Conservation (phyloP, 441 rosid genomes). For the Cnidoscolus chayamansa region DNA sequence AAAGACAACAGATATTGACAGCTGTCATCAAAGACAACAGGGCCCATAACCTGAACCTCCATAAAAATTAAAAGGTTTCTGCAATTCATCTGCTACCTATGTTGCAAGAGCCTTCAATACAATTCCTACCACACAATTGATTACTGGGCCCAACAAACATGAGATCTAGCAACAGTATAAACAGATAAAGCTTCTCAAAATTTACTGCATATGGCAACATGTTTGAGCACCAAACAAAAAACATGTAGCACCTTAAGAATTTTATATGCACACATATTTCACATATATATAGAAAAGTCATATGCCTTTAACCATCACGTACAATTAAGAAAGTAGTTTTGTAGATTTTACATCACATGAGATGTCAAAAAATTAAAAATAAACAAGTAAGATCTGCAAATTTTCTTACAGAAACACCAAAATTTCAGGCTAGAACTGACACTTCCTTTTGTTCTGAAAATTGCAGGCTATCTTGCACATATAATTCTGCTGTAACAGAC, state of each 20-base stretch:
- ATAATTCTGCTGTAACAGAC: slow-evolving; percentile 4
- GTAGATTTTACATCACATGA: not conserved
- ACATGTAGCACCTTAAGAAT: not conserved
- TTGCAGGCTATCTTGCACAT: slow-evolving; percentile 6
- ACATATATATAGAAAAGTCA: not conserved
- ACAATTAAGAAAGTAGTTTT: not conserved
- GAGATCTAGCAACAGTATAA: slow-evolving; percentile 11
- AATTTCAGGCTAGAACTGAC: slow-evolving; percentile 9
- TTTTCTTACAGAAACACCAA: not conserved
- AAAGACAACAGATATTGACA: slow-evolving; percentile 19
- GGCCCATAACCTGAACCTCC: slow-evolving; percentile 34
- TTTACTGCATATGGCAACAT: slow-evolving; percentile 8
- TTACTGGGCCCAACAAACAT: slow-evolving; percentile 19
- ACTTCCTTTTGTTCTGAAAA: slow-evolving; percentile 5
- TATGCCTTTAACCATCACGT: not conserved
- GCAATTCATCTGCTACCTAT: slow-evolving; percentile 13
- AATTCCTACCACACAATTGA: slow-evolving; percentile 16
- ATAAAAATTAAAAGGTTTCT: slow-evolving; percentile 17
- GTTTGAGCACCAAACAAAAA: not conserved
- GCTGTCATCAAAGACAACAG: slow-evolving; percentile 30
- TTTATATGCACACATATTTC: not conserved
- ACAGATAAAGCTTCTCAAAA: slow-evolving; percentile 7
- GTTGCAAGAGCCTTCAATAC: slow-evolving; percentile 12
- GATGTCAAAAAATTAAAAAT: not conserved
- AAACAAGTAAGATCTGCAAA: not conserved